phyloP scores from a whole-genome alignment of 2,329 filamentous ascomycete genomes.

The Botrytis hyacinthi region DNA sequence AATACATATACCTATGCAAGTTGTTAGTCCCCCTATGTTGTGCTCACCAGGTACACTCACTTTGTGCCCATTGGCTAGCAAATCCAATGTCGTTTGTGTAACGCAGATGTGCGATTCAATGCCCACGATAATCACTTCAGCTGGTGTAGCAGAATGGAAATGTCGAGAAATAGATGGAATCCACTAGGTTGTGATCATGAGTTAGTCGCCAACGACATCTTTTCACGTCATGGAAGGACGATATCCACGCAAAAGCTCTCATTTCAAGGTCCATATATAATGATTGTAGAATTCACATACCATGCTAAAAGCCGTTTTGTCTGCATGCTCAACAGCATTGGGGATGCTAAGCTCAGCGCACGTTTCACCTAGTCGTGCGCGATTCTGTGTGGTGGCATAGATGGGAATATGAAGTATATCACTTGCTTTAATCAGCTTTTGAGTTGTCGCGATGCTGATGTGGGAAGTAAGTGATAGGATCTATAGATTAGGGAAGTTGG shows the following conservation, averaged over 20 bases:
- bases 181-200: constrained; percentile 39
- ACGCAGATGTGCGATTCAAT: constrained; percentile 96
- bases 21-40: not conserved
- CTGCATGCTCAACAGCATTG: constrained; percentile 57
- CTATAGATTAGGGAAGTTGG: not conserved
- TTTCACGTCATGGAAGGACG: not conserved
- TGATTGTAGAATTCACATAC: not conserved
- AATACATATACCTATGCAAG: constrained; percentile 59
- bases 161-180: constrained; percentile 61
- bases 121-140: constrained; percentile 75
- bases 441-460: constrained; percentile 60
- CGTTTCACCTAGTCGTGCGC: constrained; percentile 73
- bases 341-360: constrained; percentile 65
- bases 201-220: not conserved
- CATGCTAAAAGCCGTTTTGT: constrained; percentile 95
- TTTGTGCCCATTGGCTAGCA: constrained; percentile 69
- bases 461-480: constrained; percentile 20
- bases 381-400: constrained; percentile 83
- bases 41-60: constrained; percentile 45
- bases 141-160: constrained; percentile 40
- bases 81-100: constrained; percentile 84
- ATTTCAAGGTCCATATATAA: not conserved
- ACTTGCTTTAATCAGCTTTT: constrained; percentile 66
- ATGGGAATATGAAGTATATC: constrained; percentile 71
- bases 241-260: not conserved